These are phyloP conservation scores for Rubia peregrina DNA, from an alignment of 305 asterid species.

Conservation along the genomic window DNA sequence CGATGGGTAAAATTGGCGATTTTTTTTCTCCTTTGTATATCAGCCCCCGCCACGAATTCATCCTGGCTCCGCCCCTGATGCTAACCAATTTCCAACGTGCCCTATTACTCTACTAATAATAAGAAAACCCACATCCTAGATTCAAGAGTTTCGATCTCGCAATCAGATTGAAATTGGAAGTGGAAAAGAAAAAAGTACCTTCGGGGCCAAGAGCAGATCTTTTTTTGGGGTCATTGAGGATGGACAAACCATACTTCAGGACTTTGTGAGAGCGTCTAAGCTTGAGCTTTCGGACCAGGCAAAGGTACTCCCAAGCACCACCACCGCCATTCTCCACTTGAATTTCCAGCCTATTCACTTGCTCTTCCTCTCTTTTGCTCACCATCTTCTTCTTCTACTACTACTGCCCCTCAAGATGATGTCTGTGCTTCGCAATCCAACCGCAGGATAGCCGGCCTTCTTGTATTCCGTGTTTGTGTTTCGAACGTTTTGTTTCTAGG, in stretches of 20 bases:
- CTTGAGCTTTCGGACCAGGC: slow-evolving; percentile 85
- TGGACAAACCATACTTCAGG: slow-evolving; percentile 48
- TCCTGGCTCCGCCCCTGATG: background rate
- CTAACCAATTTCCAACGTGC: background rate
- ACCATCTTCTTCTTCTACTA: slow-evolving; percentile 45
- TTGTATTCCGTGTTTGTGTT: background rate
- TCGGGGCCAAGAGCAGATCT: slow-evolving; percentile 93
- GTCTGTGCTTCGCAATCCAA: background rate
- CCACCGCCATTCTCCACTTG: no score
- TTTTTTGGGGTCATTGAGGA: slow-evolving; percentile 63
- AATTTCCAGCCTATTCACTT: background rate
- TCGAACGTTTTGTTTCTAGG: background rate
- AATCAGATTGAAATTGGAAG: background rate
- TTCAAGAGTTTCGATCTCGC: slow-evolving; percentile 16
- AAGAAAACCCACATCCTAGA: slow-evolving; percentile 17
- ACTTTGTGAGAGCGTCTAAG: slow-evolving; percentile 86
- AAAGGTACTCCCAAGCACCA: slow-evolving; percentile 46
- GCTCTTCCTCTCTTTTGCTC: slow-evolving; percentile 84
- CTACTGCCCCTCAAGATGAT: background rate
- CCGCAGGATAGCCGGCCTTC: background rate
- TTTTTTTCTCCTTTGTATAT: no score
- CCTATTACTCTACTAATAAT: background rate
- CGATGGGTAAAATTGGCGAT: no score
- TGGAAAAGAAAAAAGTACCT: slow-evolving; percentile 29
- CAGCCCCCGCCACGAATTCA: no score